Evolutionary conservation across 2,329 filamentous ascomycete genomes (phyloP), one percentile per base, ranked within the genome.

Genomic region (Dactylellina cionopaga): DNA sequence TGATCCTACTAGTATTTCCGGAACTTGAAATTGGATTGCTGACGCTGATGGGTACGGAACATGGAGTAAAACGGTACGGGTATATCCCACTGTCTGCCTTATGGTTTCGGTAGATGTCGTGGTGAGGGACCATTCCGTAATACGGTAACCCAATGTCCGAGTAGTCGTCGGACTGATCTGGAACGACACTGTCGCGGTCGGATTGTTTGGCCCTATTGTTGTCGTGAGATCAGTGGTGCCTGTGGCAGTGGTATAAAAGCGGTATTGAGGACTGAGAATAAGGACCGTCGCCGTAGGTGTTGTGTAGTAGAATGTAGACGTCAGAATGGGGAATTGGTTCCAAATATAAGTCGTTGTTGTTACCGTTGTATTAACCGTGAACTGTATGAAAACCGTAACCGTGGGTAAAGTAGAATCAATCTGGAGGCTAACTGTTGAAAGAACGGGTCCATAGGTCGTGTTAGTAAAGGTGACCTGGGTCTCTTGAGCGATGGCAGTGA

Each of bases 401-500:
- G 68, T 72, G 1, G 68, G 59, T n/a, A 37, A 3, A 7, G 59
- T 22, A 2, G 17, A 27, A 39, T 72, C 49, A n/a, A 27, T 22
- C 47, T 59, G 33, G 29, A 47, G 17, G 2, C 22, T 54, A 37
- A 72, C 11, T 2, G 68, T 72, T 11, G 68, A 58, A 15, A 64
- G 41, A 9, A 5, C 11, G 5, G 68, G 35, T 19, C 68, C 68
- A 19, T 72, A 72, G 2, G 59, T 65, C 1, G 58, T 54, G 46
- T 72, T 72, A 13, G 68, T 56, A 17, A 64, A 3, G 0, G 59
- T 72, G 4, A 43, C 43, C 22, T 72, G 68, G 0, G 52, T 25
- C 19, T 64, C 4, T 44, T 72, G 59, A 13, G 58, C 68, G 5
- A 72, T 22, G 24, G 68, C 68, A 1, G 68, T 72, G 22, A 72